A percentile compares a stretch with the other conserved stretches of the same genome.
Conservation (phyloP, 192 early-diverging fungal genomes). For the Phycomyces nitens region DNA sequence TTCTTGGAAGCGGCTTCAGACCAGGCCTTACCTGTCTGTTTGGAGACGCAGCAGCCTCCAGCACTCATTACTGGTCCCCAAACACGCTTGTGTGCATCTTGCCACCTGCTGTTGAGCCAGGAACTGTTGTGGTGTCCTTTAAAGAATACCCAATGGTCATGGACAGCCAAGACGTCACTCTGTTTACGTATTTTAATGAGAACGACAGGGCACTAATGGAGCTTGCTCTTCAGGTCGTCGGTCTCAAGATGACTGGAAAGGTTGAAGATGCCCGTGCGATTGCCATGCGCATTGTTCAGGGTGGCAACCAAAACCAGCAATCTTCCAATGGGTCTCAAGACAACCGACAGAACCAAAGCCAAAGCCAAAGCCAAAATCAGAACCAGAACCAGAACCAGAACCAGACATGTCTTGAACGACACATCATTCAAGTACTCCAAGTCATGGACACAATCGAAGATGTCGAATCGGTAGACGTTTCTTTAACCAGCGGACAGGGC, state of each 20-base stretch:
- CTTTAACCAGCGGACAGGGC: conserved; percentile 33
- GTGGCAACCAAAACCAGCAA: conserved; percentile 1
- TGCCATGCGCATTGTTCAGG: conserved; percentile 61
- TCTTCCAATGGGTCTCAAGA: conserved; percentile 10
- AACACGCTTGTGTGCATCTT: conserved; percentile 78
- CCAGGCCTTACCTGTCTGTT: conserved; percentile 67
- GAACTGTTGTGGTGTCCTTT: conserved; percentile 60
- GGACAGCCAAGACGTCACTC: conserved; percentile 22
- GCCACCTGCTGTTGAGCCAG: conserved; percentile 72
- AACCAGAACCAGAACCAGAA: conserved; percentile 38
- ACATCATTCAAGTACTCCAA: conserved; percentile 36
- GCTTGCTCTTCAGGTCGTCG: conserved; percentile 81
- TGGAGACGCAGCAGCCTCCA: conserved; percentile 65
- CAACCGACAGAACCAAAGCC: conserved; percentile 19
- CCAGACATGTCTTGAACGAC: conserved; percentile 36
- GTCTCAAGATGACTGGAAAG: conserved; percentile 71
- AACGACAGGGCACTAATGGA: conserved; percentile 83
- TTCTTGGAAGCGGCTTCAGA: conserved; percentile 77
- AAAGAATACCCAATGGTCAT: conserved; percentile 43
- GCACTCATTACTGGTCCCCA: conserved; percentile 72
- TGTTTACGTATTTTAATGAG: conserved; percentile 46
- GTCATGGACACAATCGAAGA: conserved; percentile 42
- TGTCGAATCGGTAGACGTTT: conserved; percentile 33
- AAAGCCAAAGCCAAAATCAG: conserved; percentile 37
- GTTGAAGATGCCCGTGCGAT: conserved; percentile 69